Evolutionary conservation across 169 alveolate species (phyloP).

Genomic region (Eimeria necatrix): DNA sequence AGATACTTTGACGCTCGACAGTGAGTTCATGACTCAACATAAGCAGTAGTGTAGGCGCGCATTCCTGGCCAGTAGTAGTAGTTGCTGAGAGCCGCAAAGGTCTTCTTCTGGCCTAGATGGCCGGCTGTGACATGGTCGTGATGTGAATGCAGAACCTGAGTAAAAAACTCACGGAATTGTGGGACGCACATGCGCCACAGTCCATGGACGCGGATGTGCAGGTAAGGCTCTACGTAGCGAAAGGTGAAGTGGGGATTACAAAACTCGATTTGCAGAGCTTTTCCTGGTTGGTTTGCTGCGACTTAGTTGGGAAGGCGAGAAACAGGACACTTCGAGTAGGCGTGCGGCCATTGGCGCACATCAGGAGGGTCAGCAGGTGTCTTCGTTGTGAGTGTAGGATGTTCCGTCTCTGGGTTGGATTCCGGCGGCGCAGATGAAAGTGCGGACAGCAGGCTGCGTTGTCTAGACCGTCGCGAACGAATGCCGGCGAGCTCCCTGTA

Average conservation of each 20-base stretch:
- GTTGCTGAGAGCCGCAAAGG: neutral
- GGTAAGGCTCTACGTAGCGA: neutral
- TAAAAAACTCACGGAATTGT: neutral
- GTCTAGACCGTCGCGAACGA: neutral
- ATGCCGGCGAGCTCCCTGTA: constrained; percentile 24
- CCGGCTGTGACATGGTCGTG: constrained; percentile 28
- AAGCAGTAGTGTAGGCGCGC: neutral
- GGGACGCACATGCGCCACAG: constrained; percentile 19
- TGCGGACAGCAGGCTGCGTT: neutral
- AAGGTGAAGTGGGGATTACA: constrained; percentile 15
- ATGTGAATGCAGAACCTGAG: neutral
- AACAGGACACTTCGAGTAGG: constrained; percentile 11
- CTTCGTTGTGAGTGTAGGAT: neutral
- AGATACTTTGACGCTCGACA: constrained; percentile 18
- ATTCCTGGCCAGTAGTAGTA: constrained; percentile 7
- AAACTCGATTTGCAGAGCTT: neutral
- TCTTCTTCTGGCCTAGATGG: neutral
- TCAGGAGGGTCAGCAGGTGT: neutral
- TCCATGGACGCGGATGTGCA: neutral
- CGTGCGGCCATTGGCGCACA: neutral
- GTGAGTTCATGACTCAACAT: constrained; percentile 17
- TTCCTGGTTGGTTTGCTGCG: neutral
- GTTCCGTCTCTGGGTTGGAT: neutral
- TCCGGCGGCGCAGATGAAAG: neutral
- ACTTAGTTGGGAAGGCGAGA: neutral